Evolutionary conservation across 352 stramenopile genomes (phyloP), one percentile per base, ranked within the genome.

Genomic region (Peronospora belbahrii): DNA sequence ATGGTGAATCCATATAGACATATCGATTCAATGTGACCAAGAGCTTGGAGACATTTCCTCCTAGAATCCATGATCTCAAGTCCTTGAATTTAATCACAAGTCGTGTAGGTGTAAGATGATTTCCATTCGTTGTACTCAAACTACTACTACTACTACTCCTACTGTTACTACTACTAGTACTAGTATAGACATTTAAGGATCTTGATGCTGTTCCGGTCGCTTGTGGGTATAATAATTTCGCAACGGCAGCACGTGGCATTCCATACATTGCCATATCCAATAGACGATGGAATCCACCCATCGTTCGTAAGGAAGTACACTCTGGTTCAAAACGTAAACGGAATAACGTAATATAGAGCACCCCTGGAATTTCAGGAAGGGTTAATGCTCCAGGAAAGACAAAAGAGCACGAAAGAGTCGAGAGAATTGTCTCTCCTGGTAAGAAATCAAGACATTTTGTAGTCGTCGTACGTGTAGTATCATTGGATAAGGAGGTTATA

Each of bases 51-150:
- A 88, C 60, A 31, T 91, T 74, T 15, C 82, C 82, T n/a, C 50
- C 46, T 3, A 93, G 49, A 18, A 61, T 78, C 82, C 82, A 93
- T 9, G 68, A 65, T 0, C 75, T 65, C 22, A 88, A 55, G 45
- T 89, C 77, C 38, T 88, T 88, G 42, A 90, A 91, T 56, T 88
- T 83, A 44, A 93, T 32, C 27, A 89, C 70, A 6, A 93, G 54
- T 42, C 77, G 62, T 8, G 71, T 71, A 4, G 74, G 79, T 13
- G 65, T 43, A 4, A 52, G 24, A 1, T 11, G 35, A 8, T 35
- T 39, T n/a, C 45, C 44, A 15, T 25, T 24, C 1, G 25, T n/a
- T n/a, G n/a, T n/a, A n/a, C n/a, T n/a, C n/a, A n/a, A n/a, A n/a
- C n/a, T n/a, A n/a, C n/a, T n/a, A n/a, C n/a, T n/a, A n/a, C n/a